Evolutionary conservation across 179 eudicot species (phyloP), one percentile per base, ranked within the genome.

Genomic region (Actinidia chinensis): DNA sequence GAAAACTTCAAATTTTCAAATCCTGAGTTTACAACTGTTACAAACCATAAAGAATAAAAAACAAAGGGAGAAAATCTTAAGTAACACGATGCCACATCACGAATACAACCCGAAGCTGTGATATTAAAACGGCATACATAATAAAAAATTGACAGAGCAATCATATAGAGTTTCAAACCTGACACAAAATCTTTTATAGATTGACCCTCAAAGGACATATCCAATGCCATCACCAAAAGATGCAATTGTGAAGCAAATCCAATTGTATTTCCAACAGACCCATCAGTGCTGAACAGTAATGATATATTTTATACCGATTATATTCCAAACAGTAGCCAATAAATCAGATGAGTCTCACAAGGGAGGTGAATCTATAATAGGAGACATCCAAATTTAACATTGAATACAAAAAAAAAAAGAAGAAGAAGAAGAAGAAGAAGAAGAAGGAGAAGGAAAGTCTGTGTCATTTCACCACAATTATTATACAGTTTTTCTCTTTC

Each of bases 101-200:
- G 71, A 74, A 46, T 22, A 70, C n/a, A 77, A 55, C 36, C 55
- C 61, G 9, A 74, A 73, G 60, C 75, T 65, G 28, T 72, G 40
- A 66, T 25, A 22, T 17, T 68, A 10, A 77, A 58, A 17, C 17
- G 18, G 43, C 25, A 56, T n/a, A 23, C 25, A 50, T 69, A 52
- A 47, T 28, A 40, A 10, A 42, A 60, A n/a, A 43, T 42, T 28
- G 78, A 70, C 42, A 5, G 56, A 1, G 76, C 50, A 67, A 58
- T 11, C 23, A 46, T 14, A 73, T n/a, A 76, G 50, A 81, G 61
- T 60, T 81, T 76, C 89, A 60, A 82, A 95, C 98, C 99, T 89
- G 98, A 91, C 69, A 95, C 95, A 90, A 89, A 91, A 80, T 93
- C 98, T 86, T 95, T 97, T 84, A 95, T 75, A 86, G 90, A 95